These are phyloP conservation scores for Fagus sylvatica DNA, from an alignment of 306 rosid species.

Conservation along the genomic window DNA sequence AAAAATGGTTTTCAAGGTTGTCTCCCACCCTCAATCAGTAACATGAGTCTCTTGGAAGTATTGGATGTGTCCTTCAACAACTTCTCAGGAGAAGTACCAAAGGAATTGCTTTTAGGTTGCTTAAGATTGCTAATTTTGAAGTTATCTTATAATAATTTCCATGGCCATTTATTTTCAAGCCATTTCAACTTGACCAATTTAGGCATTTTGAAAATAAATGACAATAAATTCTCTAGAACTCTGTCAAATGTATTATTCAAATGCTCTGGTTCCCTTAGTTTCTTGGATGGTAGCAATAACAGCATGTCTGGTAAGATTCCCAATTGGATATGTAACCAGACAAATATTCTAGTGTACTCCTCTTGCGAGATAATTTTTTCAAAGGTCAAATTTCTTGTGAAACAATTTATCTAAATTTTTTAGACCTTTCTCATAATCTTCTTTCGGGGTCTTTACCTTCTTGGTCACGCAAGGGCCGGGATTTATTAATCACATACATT, in stretches of 20 bases:
- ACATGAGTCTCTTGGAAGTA: background rate
- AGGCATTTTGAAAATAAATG: background rate
- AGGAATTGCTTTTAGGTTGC: background rate
- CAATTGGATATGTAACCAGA: background rate
- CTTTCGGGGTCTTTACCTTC: background rate
- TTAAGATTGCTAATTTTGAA: accelerated
- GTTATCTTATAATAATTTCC: background rate
- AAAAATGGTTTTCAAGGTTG: slow-evolving; percentile 3
- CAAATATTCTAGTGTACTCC: background rate
- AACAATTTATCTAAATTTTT: background rate
- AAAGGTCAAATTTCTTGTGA: background rate
- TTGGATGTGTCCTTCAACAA: background rate
- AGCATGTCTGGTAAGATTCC: background rate
- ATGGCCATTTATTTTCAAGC: background rate
- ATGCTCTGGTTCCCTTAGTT: background rate
- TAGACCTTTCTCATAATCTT: slow-evolving; percentile 5
- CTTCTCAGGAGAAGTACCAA: background rate
- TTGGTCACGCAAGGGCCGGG: background rate
- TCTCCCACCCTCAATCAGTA: background rate
- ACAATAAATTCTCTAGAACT: background rate
- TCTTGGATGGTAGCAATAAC: background rate
- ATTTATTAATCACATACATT: background rate
- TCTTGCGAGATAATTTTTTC: background rate
- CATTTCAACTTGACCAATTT: background rate
- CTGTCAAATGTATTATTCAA: too few species aligned